phyloP scores from a whole-genome alignment of 2,329 filamentous ascomycete genomes.

The Cordyceps tenuipes region DNA sequence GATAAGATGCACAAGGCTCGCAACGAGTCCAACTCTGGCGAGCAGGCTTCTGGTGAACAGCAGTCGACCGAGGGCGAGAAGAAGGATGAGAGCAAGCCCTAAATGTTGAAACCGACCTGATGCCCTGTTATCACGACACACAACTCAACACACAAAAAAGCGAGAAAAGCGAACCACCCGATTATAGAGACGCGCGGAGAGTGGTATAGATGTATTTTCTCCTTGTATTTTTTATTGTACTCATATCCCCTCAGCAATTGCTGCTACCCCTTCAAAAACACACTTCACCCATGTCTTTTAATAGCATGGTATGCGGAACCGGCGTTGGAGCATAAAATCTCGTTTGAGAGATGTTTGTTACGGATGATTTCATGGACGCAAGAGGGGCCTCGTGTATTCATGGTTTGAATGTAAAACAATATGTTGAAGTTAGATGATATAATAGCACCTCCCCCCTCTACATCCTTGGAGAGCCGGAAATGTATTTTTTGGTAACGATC shows the following conservation, averaged over 20 bases:
- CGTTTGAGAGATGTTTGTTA: constrained; percentile 29
- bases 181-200: constrained; percentile 27
- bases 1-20: constrained; percentile 99
- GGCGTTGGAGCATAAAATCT: constrained; percentile 47
- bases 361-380: constrained; percentile 36
- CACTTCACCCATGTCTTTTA: constrained; percentile 38
- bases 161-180: constrained; percentile 5
- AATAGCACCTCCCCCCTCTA: constrained; percentile 53
- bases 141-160: constrained; percentile 2
- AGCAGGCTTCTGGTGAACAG: constrained; percentile 38
- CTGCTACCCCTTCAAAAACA: constrained; percentile 24
- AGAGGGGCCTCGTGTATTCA: constrained; percentile 31
- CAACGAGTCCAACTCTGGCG: constrained; percentile 50
- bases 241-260: constrained; percentile 34
- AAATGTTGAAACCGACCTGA: constrained; percentile 27
- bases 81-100: constrained; percentile 66
- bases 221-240: constrained; percentile 43
- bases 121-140: constrained; percentile 19
- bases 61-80: constrained; percentile 60
- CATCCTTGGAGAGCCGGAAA: constrained; percentile 14
- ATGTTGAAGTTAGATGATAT: constrained; percentile 34
- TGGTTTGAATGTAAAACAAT: constrained; percentile 25
- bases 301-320: constrained; percentile 37
- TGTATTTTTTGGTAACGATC: constrained; percentile 1
- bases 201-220: constrained; percentile 27